Evolutionary conservation across 2,329 filamentous ascomycete genomes (phyloP), one percentile per base, ranked within the genome.

Genomic region (Beauveria varroae): DNA sequence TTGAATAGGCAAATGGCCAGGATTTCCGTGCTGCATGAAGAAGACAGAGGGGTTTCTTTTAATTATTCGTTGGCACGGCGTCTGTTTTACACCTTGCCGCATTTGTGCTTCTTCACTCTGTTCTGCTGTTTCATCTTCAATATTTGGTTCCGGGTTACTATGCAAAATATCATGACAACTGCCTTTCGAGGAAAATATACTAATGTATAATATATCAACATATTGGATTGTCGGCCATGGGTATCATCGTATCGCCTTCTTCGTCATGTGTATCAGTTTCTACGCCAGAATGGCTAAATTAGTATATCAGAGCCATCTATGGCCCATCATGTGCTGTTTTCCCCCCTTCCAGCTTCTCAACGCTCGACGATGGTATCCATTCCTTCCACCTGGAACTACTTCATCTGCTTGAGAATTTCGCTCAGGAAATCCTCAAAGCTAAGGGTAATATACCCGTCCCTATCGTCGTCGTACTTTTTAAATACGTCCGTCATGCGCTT

Each of bases 401-500:
- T 83, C 63, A 86, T 73, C 74, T 86, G 84, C 71, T 82, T 83
- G 65, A 86, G 67, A 65, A 86, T 86, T 75, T 86, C 88, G 43
- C 86, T 87, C 70, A 92, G 76, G 72, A 92, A 92, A 69, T 92
- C 88, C 76, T 92, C 89, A 69, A 93, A 93, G 72, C 87, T 90
- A 59, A 93, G 75, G 4, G 88, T 93, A 67, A 93, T 90, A 73
- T 93, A 98, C 1, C 95, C 95, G 75, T 98, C 95, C 47, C 95
- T 85, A 74, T 99, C 95, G 69, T 96, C 90, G 68, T 99, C 95
- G 74, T 98, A 99, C 76, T 93, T 93, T 82, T 99, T 99, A 74
- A 99, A 99, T 30, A 96, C 92, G 74, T 99, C 95, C 63, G 95
- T 99, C 93, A 99, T 98, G 68, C 95, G 85, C 83, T 98, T 97